Evolutionary conservation across 208 protist genomes (phyloP).

Genomic region (Leishmania braziliensis): DNA sequence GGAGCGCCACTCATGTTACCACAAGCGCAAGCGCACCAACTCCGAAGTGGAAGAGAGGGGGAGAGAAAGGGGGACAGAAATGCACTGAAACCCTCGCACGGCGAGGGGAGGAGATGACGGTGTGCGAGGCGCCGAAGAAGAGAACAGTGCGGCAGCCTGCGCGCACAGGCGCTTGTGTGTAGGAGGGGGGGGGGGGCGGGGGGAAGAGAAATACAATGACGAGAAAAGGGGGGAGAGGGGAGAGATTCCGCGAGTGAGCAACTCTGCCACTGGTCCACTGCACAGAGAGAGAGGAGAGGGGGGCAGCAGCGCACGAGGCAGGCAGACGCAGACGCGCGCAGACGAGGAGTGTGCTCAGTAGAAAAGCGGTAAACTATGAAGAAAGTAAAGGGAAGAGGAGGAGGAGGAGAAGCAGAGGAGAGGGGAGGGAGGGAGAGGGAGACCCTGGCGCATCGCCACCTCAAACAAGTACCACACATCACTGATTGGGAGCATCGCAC

Average conservation of each 20-base stretch:
- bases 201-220: background rate
- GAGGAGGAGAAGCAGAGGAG: background rate
- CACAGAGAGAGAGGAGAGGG: background rate
- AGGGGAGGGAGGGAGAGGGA: background rate
- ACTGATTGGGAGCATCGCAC: background rate
- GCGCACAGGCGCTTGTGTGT: background rate
- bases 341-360: background rate
- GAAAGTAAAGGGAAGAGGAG: too few species aligned
- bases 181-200: too few species aligned
- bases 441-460: background rate
- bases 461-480: background rate
- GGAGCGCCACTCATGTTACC: background rate
- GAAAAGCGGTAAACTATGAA: background rate
- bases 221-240: background rate
- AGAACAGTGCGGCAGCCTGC: background rate
- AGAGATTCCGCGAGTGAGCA: background rate
- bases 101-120: background rate
- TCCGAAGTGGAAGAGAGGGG: background rate
- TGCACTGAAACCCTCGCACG: background rate
- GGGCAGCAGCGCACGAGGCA: too few species aligned
- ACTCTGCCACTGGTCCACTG: background rate
- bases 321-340: background rate
- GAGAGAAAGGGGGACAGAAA: background rate
- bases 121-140: background rate
- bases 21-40: background rate